Conservation (phyloP, 2,329 filamentous ascomycete genomes). For the Hymenoscyphus salicellus region DNA sequence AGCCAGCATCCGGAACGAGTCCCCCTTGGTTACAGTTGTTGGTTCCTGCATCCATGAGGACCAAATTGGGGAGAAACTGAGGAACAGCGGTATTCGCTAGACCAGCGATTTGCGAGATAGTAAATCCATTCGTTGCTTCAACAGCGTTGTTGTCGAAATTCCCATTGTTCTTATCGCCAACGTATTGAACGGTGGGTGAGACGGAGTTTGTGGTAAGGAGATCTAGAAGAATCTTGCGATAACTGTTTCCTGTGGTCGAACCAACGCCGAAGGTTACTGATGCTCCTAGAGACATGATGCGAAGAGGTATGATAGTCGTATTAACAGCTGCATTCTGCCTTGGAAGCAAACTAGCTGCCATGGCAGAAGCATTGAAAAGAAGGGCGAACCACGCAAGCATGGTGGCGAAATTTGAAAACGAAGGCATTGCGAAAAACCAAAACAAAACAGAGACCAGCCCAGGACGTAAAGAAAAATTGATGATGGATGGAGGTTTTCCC, state of each 20-base stretch:
- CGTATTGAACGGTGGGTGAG: slow-evolving; percentile 24
- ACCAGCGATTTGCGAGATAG: slow-evolving; percentile 31
- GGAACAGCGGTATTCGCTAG: slow-evolving; percentile 15
- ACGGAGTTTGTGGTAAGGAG: slow-evolving; percentile 21
- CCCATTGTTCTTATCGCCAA: slow-evolving; percentile 33
- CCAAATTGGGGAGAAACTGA: slow-evolving; percentile 29
- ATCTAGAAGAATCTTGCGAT: slow-evolving; percentile 33
- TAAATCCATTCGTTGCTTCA: slow-evolving; percentile 33
- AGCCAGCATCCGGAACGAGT: neutral
- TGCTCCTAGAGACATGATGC: slow-evolving; percentile 36
- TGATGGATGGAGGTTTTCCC: neutral
- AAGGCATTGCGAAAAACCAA: neutral
- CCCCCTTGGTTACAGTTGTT: neutral
- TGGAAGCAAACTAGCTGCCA: neutral
- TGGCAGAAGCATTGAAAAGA: neutral
- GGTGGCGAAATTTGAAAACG: neutral
- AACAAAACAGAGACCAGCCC: neutral
- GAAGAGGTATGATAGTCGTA: slow-evolving; percentile 13
- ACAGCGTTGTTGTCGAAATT: slow-evolving; percentile 34
- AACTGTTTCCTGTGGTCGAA: slow-evolving; percentile 38
- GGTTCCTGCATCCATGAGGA: slow-evolving; percentile 20
- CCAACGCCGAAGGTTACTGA: slow-evolving; percentile 38
- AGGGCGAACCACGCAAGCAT: neutral
- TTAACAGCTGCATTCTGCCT: neutral
- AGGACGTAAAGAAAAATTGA: neutral